Evolutionary conservation across 106 monocot genomes (phyloP).

Genomic region (Dendrobium officinale): DNA sequence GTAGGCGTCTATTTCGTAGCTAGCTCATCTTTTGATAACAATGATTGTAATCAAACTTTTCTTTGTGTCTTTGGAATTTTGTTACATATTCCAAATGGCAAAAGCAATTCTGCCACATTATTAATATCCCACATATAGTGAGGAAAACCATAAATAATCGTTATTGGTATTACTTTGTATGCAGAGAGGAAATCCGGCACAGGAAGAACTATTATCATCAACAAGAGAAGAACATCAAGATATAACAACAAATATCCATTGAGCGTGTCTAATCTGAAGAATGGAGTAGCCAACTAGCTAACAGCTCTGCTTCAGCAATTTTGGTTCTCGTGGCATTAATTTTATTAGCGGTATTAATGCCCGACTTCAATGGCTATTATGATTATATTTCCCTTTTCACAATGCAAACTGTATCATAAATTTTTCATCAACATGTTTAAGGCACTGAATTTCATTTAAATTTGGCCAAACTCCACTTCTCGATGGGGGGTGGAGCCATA

Average conservation of each 20-base stretch:
- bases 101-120: too few relatives aligned
- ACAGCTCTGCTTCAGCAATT: neutral
- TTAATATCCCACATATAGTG: too few relatives aligned
- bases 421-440: neutral
- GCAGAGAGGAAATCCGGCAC: slow-evolving; percentile 33
- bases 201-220: slow-evolving; percentile 17
- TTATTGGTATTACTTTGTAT: neutral
- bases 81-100: too few relatives aligned
- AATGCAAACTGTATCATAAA: neutral
- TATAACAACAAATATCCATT: slow-evolving; percentile 20
- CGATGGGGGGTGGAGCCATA: too few relatives aligned
- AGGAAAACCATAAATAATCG: too few relatives aligned
- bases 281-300: neutral
- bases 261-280: neutral
- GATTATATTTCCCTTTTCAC: neutral
- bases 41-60: too few relatives aligned
- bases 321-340: neutral
- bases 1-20: too few relatives aligned
- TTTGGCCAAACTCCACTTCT: too few relatives aligned
- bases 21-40: too few relatives aligned
- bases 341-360: neutral
- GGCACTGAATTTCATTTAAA: too few relatives aligned
- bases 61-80: too few relatives aligned
- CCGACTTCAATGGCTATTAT: neutral
- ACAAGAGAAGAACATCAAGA: slow-evolving; percentile 19